Evolutionary conservation across 2,329 filamentous ascomycete genomes (phyloP).

Genomic region (Sclerotinia spermophila): DNA sequence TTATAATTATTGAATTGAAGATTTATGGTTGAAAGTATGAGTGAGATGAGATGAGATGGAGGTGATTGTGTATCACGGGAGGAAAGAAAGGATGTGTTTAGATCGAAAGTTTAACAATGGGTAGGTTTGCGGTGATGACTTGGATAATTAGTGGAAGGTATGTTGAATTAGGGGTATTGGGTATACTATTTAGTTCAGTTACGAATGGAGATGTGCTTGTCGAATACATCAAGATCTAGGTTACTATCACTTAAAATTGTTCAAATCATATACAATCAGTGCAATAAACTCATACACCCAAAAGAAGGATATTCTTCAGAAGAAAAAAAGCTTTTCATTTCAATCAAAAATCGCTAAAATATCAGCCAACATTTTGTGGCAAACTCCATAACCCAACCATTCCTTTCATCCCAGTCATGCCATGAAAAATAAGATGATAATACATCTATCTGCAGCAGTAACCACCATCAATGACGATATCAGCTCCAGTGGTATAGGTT

Average conservation of each 20-base stretch:
- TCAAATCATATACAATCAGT: neutral
- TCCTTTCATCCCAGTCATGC: constrained; percentile 1
- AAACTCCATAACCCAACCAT: constrained; percentile 6
- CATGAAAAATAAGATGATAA: neutral
- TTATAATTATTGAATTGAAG: no score
- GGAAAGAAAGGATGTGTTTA: no score
- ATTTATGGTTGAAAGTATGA: no score
- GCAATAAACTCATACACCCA: no score
- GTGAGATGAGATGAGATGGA: no score
- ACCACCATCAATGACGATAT: constrained; percentile 49
- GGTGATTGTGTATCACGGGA: no score
- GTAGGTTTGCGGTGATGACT: neutral
- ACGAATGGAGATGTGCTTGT: no score
- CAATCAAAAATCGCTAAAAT: neutral
- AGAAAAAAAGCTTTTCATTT: neutral
- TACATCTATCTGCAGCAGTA: constrained; percentile 36
- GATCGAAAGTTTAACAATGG: no score
- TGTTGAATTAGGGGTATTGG: neutral
- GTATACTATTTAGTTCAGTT: neutral
- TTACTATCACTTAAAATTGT: no score
- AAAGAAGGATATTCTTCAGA: neutral
- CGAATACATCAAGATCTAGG: neutral
- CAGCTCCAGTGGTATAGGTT: constrained; percentile 48
- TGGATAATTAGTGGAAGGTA: neutral
- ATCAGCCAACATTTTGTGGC: constrained; percentile 4